A percentile compares a stretch with the other conserved stretches of the same genome.
These are phyloP conservation scores for Cryoendolithus antarcticus DNA, from an alignment of 2,329 filamentous ascomycete genomes.

Conservation along the genomic window DNA sequence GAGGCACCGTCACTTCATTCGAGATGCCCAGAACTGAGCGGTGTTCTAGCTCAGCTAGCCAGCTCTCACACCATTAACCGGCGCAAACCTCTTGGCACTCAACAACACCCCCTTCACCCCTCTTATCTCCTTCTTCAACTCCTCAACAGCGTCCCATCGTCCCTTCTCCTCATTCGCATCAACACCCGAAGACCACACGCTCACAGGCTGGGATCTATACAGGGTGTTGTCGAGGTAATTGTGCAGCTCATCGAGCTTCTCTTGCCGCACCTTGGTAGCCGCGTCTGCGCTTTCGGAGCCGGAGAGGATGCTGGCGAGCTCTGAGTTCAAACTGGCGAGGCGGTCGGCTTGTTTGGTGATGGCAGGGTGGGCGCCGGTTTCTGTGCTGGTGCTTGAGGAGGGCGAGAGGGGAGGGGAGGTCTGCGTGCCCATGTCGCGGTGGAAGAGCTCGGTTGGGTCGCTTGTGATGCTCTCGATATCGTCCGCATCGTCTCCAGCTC, in stretches of 20 bases:
- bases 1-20: too few species aligned
- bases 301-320: constrained; percentile 37
- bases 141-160: constrained; percentile 57
- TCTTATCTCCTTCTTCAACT: constrained; percentile 62
- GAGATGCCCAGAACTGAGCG: too few species aligned
- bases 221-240: constrained; percentile 54
- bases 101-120: constrained; percentile 68
- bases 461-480: constrained; percentile 40
- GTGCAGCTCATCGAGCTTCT: constrained; percentile 40
- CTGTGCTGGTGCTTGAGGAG: constrained; percentile 14
- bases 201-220: constrained; percentile 28
- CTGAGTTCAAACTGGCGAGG: constrained; percentile 39
- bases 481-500: constrained; percentile 27
- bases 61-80: not conserved
- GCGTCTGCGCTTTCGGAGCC: constrained; percentile 40
- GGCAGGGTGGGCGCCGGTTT: constrained; percentile 6
- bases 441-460: constrained; percentile 66
- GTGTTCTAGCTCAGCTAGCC: too few species aligned
- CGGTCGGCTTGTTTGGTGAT: constrained; percentile 18
- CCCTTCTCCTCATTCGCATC: not conserved
- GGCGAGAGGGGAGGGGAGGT: constrained; percentile 46
- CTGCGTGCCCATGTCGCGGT: constrained; percentile 69
- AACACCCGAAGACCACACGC: constrained; percentile 26
- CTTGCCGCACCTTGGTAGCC: constrained; percentile 40
- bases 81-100: constrained; percentile 55